Conservation (phyloP, 148 eudicot species). For the Heliosperma pusillum region DNA sequence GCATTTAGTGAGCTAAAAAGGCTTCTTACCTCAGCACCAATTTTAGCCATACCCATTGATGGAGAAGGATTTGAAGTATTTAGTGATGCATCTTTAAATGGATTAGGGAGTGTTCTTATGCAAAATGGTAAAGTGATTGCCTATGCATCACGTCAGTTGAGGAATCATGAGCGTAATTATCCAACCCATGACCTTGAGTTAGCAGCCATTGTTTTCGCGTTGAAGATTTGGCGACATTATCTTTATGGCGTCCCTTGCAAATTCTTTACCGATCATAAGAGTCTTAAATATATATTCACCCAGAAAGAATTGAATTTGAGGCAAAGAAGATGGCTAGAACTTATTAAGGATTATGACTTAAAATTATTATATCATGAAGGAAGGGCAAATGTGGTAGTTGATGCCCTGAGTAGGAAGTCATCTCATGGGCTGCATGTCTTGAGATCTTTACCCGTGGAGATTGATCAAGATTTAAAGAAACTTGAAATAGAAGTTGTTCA, state of each 20-base stretch:
- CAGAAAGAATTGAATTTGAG: background rate
- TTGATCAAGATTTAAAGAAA: background rate
- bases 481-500: background rate
- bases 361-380: background rate
- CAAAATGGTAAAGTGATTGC: background rate
- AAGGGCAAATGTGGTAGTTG: background rate
- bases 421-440: background rate
- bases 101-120: background rate
- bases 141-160: background rate
- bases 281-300: background rate
- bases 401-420: background rate
- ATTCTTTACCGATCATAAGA: background rate
- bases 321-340: background rate
- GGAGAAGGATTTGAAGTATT: background rate
- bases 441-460: too few relatives aligned
- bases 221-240: background rate
- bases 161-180: background rate
- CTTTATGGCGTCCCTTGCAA: background rate
- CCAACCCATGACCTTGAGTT: background rate
- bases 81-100: background rate
- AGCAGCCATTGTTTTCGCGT: background rate
- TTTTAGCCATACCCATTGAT: background rate
- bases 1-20: background rate
- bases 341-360: background rate
- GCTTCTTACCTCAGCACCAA: background rate